Evolutionary conservation across 192 early-diverging fungal species (phyloP).

Genomic region (Pecoramyces ruminantium): DNA sequence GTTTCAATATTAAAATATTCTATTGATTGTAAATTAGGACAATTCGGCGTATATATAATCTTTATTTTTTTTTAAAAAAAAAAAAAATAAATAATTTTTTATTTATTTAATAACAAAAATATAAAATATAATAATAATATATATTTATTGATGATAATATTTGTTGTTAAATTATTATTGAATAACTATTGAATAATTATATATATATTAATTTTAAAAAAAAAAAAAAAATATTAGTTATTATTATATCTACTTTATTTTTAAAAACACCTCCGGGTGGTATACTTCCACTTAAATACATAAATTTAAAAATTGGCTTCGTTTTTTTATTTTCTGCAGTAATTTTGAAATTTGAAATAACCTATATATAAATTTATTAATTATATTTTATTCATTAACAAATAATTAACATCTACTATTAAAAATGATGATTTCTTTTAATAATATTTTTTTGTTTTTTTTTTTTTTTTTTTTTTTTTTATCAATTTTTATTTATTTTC

Average conservation of each 20-base stretch:
- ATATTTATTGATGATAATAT: too few relatives aligned
- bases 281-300: slow-evolving; percentile 13
- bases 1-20: slow-evolving; percentile 37
- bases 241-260: slow-evolving; percentile 20
- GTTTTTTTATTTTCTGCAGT: slow-evolving; percentile 15
- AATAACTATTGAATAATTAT: too few relatives aligned
- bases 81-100: neutral
- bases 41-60: slow-evolving; percentile 25
- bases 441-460: too few relatives aligned
- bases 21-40: slow-evolving; percentile 22
- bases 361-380: too few relatives aligned
- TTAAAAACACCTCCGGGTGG: slow-evolving; percentile 7
- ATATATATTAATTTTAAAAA: too few relatives aligned
- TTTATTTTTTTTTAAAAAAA: neutral
- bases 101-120: neutral
- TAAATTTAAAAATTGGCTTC: slow-evolving; percentile 28
- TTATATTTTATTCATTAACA: too few relatives aligned
- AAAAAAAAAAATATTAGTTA: neutral
- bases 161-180: too few relatives aligned
- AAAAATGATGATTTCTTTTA: too few relatives aligned
- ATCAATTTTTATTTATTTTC: slow-evolving; percentile 1
- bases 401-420: too few relatives aligned
- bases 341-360: slow-evolving; percentile 30
- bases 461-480: neutral
- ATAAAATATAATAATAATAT: too few relatives aligned